Base-by-base conservation (phyloP, 805 yeast species). In the Wickerhamiella allomyrinae region DNA sequence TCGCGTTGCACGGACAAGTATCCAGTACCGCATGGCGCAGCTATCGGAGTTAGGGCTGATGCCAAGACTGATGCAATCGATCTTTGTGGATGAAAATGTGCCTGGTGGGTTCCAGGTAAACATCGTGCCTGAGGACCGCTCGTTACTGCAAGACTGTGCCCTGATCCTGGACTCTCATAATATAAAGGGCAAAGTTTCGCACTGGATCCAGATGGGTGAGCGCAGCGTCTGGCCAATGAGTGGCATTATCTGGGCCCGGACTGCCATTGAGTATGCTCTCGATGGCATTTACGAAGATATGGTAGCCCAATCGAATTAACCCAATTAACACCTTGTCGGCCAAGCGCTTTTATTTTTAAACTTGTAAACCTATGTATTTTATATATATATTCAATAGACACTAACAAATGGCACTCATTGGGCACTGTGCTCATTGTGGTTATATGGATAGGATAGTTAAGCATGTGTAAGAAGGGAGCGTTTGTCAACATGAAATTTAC, bases 131-230 rank as follows among this genome's bases (percentile, higher is more conserved):
- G 89, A 79, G 54, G 63, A 86, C 39, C 68, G 79, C 42, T 76
- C 84, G 27, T 62, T 86, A 39, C 65, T 85, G 39, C 67, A 67
- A 31, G 86, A 80, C 50, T 73, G 84, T 46, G 78, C 85, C 35
- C 67, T 85, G 49, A 77, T 86, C 0, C 73, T 85, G 53, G 94
- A 85, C 55, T 79, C 82, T 3, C 78, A 78, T 52, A 70, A 79
- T 50, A 68, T 76, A 20, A 59, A 65, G 55, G 79, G 75, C 44
- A 86, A 84, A 57, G 79, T 86, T 19, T 80, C 85, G 5, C 84
- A 85, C 56, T 89, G 96, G 94, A 76, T 86, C 11, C 65, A 72
- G 41, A 84, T 87, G 24, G 98, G 98, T 5, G 96, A 89, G 58
- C 68, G 80, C 48, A 80, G 94, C 35, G 85, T 86, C 1, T 91